Evolutionary conservation across 2,329 filamentous ascomycete species (phyloP).

Genomic region (Harringtonia aguacate): DNA sequence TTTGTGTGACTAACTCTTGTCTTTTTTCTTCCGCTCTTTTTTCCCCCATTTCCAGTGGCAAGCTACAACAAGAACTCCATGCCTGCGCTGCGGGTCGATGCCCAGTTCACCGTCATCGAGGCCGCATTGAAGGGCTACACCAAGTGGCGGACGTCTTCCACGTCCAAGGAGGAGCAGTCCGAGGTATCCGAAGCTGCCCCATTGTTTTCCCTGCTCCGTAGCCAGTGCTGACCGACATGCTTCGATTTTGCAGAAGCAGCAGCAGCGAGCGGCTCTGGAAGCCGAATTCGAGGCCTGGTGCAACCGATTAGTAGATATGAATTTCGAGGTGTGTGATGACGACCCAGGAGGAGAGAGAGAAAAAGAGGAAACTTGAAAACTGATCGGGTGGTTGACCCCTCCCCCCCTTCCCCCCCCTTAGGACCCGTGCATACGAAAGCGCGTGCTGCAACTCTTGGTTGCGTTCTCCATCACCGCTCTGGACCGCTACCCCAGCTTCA

Average conservation of each 20-base stretch:
- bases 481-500: constrained; percentile 67
- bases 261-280: constrained; percentile 48
- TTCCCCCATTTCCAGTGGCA: constrained; percentile 36
- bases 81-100: constrained; percentile 70
- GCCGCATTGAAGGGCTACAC: constrained; percentile 80
- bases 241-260: constrained; percentile 30
- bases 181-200: no score
- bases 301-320: constrained; percentile 56
- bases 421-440: constrained; percentile 76
- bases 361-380: neutral
- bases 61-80: constrained; percentile 59
- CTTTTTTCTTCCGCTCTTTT: no score
- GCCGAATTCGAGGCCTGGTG: constrained; percentile 62
- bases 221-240: neutral
- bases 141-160: constrained; percentile 52
- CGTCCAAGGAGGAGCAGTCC: constrained; percentile 3
- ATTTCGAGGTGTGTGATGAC: constrained; percentile 44
- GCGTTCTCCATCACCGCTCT: constrained; percentile 76
- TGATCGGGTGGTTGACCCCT: no score
- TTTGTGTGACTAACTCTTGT: no score
- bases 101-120: constrained; percentile 82
- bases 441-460: constrained; percentile 71
- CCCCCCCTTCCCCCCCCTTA: constrained; percentile 17
- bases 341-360: neutral
- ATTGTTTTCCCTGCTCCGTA: no score